Evolutionary conservation across 164 flowering plant genomes (phyloP).

Genomic region (Magnolia sinica): DNA sequence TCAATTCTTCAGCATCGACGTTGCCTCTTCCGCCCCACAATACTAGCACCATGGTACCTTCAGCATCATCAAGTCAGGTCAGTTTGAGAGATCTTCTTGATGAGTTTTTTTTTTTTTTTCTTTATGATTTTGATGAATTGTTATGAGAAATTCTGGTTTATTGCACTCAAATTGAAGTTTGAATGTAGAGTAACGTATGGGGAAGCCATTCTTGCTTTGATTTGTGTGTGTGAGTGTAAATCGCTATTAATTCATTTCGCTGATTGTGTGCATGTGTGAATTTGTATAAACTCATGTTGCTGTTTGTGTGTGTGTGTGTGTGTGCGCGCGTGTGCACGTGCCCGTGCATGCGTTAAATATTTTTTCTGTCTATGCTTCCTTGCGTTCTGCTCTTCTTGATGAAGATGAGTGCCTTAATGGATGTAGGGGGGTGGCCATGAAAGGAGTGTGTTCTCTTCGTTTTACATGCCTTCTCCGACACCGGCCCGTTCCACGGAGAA

Average conservation of each 20-base stretch:
- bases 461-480: conserved; percentile 21
- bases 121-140: too few species aligned
- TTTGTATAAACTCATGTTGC: too few species aligned
- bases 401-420: conserved; percentile 5
- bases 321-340: too few species aligned
- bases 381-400: background rate
- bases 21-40: conserved; percentile 30
- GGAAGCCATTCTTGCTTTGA: too few species aligned
- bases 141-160: too few species aligned
- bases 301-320: too few species aligned
- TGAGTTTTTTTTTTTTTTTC: too few species aligned
- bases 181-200: too few species aligned
- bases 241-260: too few species aligned
- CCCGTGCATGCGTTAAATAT: background rate
- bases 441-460: conserved; percentile 26
- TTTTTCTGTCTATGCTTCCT: background rate
- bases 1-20: conserved; percentile 28
- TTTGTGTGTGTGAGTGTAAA: too few species aligned
- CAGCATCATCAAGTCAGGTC: conserved; percentile 51
- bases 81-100: conserved; percentile 4
- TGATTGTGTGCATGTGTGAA: too few species aligned
- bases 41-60: conserved; percentile 23
- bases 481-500: conserved; percentile 33
- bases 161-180: too few species aligned
- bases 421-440: conserved; percentile 52